Evolutionary conservation across 1,284 basidiomycete genomes (phyloP), one percentile per base, ranked within the genome.

Genomic region (Blastosporella zonata): DNA sequence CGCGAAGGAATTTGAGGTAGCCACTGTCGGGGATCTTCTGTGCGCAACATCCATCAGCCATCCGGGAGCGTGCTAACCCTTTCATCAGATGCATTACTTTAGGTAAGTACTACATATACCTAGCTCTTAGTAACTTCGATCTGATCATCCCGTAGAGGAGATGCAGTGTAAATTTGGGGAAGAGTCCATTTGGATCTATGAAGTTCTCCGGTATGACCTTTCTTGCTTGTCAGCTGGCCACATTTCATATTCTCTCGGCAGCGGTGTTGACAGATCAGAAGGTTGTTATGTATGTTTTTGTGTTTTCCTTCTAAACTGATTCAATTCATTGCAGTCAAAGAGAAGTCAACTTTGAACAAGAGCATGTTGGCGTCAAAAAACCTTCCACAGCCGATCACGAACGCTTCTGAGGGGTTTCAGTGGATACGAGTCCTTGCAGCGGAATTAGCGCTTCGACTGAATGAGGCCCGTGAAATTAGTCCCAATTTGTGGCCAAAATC

Each of bases 311-410:
- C 29, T 17, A 36, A 36, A n/a, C 58, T 64, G 50, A 57, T 56
- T 9, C 34, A 3, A 27, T 53, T 29, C 59, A 91, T 40, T 9
- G 13, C 27, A 55, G 94, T 97, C 38, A 94, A 92, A 62, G 89
- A 92, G 59, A 93, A 93, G 64, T 77, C 87, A 2, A 73, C 78
- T 0, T 72, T 87, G 33, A 84, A 79, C 54, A 97, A 97, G 70
- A 93, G 90, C 56, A 97, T 97, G 94, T 72, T 93, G 44, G 92
- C 93, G 0, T 87, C 91, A 8, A 97, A 97, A 67, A 97, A 96
- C 61, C 79, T 96, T 18, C 82, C 86, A 0, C 82, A 84, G 18
- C 80, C 86, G 1, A 84, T 97, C 28, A 86, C 77, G 1, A 85
- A 82, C 29, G 68, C 79, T 9, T 72, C 80, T 5, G 85, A 94